Percentiles rank a stretch among this genome's conserved stretches.
Evolutionary conservation across 2,329 filamentous ascomycete species (phyloP).

Genomic region (Beauveria medogensis): DNA sequence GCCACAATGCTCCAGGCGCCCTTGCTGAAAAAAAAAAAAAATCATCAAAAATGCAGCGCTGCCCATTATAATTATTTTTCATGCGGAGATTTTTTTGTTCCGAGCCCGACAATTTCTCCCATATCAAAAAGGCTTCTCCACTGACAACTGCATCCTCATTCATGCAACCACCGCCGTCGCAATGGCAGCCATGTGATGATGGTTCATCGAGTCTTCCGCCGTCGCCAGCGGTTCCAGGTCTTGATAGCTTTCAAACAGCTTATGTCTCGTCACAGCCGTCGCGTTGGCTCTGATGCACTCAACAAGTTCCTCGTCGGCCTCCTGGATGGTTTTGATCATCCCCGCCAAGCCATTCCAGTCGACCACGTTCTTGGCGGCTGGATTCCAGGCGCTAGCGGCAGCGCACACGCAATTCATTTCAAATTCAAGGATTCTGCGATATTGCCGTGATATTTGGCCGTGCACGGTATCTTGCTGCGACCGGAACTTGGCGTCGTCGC

Average conservation of each 20-base stretch:
- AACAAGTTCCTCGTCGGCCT: constrained; percentile 20
- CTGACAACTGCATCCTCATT: background rate
- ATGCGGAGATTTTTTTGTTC: background rate
- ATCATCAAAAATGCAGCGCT: background rate
- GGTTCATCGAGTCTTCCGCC: background rate
- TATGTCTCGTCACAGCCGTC: background rate
- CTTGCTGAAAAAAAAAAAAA: background rate
- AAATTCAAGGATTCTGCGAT: constrained; percentile 27
- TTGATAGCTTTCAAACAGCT: background rate
- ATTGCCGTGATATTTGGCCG: constrained; percentile 21
- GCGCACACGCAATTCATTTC: constrained; percentile 34
- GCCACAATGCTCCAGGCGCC: background rate
- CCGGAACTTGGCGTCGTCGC: constrained; percentile 17
- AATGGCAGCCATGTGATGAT: constrained; percentile 7
- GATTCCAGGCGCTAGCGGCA: constrained; percentile 28
- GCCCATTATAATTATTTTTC: background rate
- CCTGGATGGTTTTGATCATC: constrained; percentile 20
- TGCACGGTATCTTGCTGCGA: constrained; percentile 15
- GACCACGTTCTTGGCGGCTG: constrained; percentile 28
- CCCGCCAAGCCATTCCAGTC: constrained; percentile 24
- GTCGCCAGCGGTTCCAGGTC: background rate
- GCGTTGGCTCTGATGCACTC: constrained; percentile 15
- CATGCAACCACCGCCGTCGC: constrained; percentile 5
- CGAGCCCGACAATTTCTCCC: background rate
- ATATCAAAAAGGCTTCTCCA: background rate